phyloP scores from a whole-genome alignment of 1,139 yeast genomes.

The Saccharomyces uvarum region DNA sequence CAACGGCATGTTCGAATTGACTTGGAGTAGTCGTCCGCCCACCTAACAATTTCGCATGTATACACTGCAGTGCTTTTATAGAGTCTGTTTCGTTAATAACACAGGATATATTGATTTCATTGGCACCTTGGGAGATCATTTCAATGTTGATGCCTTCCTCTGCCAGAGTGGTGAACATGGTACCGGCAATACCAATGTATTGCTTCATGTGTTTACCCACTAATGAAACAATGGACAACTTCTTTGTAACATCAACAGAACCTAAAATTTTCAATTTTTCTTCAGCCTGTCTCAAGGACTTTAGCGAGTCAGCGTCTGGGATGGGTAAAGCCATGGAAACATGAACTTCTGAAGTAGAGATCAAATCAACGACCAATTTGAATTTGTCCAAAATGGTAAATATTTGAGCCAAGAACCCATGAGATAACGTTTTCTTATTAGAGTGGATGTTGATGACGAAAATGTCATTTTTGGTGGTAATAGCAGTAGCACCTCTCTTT shows the following conservation, averaged over 20 bases:
- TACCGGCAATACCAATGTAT: slow-evolving; percentile 92
- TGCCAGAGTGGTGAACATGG: slow-evolving; percentile 91
- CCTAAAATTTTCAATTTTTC: slow-evolving; percentile 75
- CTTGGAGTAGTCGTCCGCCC: slow-evolving; percentile 13
- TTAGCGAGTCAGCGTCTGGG: slow-evolving; percentile 53
- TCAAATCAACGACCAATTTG: slow-evolving; percentile 85
- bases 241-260: slow-evolving; percentile 76
- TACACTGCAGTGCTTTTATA: slow-evolving; percentile 73
- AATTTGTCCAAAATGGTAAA: slow-evolving; percentile 79
- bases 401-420: slow-evolving; percentile 88
- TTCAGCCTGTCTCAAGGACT: slow-evolving; percentile 58
- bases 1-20: slow-evolving; percentile 26
- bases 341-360: slow-evolving; percentile 94
- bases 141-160: slow-evolving; percentile 89
- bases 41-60: slow-evolving; percentile 71
- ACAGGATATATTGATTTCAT: slow-evolving; percentile 92
- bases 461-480: slow-evolving; percentile 87
- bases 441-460: slow-evolving; percentile 90
- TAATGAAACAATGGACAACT: slow-evolving; percentile 83
- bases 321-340: slow-evolving; percentile 95
- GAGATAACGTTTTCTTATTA: slow-evolving; percentile 84
- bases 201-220: slow-evolving; percentile 98
- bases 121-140: slow-evolving; percentile 97
- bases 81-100: slow-evolving; percentile 82
- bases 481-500: slow-evolving; percentile 87